phyloP scores from a whole-genome alignment of 2,329 filamentous ascomycete species.

The Colletotrichum sp. region DNA sequence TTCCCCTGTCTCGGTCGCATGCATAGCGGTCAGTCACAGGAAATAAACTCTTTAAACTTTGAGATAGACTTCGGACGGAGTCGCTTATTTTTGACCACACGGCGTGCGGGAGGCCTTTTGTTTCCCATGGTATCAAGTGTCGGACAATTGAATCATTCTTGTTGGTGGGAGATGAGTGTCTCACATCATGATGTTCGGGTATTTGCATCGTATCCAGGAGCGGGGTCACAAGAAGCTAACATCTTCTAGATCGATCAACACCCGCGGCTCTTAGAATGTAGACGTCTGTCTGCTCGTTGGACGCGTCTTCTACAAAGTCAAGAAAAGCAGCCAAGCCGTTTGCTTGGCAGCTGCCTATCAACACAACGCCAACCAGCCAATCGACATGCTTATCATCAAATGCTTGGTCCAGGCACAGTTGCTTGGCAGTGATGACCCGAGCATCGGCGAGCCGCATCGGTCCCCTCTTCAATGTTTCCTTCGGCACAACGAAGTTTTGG shows the following conservation, averaged over 20 bases:
- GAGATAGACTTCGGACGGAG: constrained; percentile 3
- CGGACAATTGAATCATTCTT: background rate
- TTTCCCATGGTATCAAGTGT: background rate
- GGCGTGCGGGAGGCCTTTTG: background rate
- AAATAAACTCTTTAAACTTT: constrained; percentile 21
- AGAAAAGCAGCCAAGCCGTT: background rate
- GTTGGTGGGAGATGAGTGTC: background rate
- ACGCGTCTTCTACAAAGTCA: background rate
- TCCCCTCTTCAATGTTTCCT: background rate
- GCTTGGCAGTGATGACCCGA: background rate
- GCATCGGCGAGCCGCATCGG: constrained; percentile 2
- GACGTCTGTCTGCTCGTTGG: background rate
- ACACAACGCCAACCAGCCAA: background rate
- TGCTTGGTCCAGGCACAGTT: background rate
- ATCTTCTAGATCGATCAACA: background rate
- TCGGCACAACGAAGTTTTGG: background rate
- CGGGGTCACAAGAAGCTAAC: background rate
- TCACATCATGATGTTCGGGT: background rate
- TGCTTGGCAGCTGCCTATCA: constrained; percentile 10
- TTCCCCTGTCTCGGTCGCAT: background rate
- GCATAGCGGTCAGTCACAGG: background rate
- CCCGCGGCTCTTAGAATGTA: no score
- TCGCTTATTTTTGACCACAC: constrained; percentile 1
- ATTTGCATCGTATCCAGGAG: background rate
- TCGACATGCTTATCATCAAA: background rate